These are phyloP conservation scores for Protomyces inundatus DNA, from an alignment of 1,139 yeast genomes.

Conservation along the genomic window DNA sequence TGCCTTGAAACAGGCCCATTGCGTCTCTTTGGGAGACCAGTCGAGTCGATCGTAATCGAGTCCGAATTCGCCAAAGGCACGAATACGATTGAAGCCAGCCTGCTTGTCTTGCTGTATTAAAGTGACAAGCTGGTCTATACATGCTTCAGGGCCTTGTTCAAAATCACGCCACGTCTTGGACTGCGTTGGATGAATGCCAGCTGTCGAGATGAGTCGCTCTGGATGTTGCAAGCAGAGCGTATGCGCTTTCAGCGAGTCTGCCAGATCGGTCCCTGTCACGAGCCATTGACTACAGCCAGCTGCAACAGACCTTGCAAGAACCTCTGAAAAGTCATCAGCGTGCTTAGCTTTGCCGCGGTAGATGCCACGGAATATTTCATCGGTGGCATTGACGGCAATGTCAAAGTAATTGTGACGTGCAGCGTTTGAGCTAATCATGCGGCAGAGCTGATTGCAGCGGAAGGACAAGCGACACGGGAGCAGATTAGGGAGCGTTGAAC, in stretches of 20 bases:
- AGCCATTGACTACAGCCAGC: constrained; percentile 65
- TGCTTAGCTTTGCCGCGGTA: constrained; percentile 70
- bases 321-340: constrained; percentile 57
- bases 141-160: constrained; percentile 26
- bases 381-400: constrained; percentile 58
- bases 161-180: constrained; percentile 9
- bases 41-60: constrained; percentile 86
- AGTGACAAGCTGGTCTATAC: constrained; percentile 47
- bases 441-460: too few relatives aligned
- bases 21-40: constrained; percentile 64
- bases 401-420: constrained; percentile 13
- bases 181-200: constrained; percentile 76
- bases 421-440: too few relatives aligned
- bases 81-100: constrained; percentile 36
- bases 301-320: constrained; percentile 60
- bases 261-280: constrained; percentile 73
- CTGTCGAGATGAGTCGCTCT: constrained; percentile 51
- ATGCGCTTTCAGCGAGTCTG: constrained; percentile 54
- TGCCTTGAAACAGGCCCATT: constrained; percentile 57
- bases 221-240: constrained; percentile 42
- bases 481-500: too few relatives aligned
- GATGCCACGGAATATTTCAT: constrained; percentile 75
- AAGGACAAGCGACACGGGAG: too few relatives aligned
- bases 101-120: constrained; percentile 49
- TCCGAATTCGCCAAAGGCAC: constrained; percentile 35